Percentiles rank a stretch among this genome's conserved stretches.
phyloP scores from a whole-genome alignment of 257 asterid species.

The Petunia axillaris region DNA sequence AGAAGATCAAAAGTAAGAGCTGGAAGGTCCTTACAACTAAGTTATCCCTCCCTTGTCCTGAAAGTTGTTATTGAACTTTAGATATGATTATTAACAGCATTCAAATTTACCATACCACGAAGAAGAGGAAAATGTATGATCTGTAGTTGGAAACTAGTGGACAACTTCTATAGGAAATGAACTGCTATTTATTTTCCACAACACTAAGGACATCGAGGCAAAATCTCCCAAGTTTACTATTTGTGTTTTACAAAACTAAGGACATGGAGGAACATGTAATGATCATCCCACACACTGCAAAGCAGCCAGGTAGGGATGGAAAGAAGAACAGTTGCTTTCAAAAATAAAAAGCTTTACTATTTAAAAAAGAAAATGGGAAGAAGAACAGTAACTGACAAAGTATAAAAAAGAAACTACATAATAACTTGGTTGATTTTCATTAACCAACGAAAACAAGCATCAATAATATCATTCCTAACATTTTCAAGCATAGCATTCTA shows the following conservation, averaged over 20 bases:
- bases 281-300: background rate
- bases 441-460: conserved; percentile 1
- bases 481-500: background rate
- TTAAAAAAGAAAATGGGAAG: background rate
- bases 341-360: too few relatives aligned
- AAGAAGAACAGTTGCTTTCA: background rate
- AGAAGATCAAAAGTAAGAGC: conserved; percentile 5
- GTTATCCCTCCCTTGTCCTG: conserved; percentile 13
- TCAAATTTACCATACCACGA: background rate
- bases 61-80: background rate
- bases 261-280: background rate
- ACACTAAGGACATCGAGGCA: background rate
- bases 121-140: background rate
- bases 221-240: background rate
- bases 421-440: background rate
- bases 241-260: background rate
- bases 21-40: background rate
- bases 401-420: background rate
- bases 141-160: background rate
- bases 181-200: background rate
- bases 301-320: background rate
- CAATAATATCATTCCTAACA: background rate
- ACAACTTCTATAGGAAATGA: background rate
- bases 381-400: background rate
- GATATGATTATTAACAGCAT: background rate